These are phyloP conservation scores for Pseudopediastrum boryanum DNA, from an alignment of 139 green algal genomes.

Conservation along the genomic window DNA sequence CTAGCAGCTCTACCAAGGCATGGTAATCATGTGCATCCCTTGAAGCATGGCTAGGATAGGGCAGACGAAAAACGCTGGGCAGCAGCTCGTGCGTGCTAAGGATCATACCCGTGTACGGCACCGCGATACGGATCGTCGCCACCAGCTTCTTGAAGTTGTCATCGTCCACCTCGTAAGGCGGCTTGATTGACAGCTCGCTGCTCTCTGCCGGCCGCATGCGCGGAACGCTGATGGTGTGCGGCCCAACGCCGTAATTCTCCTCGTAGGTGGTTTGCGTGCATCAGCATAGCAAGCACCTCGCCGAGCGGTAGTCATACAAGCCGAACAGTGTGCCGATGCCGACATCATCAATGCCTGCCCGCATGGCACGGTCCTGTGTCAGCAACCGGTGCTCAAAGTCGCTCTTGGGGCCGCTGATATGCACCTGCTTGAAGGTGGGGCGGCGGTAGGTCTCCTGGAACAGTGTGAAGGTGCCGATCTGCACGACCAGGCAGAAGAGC, in stretches of 20 bases:
- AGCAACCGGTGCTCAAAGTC: conserved; percentile 72
- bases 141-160: conserved; percentile 76
- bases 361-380: conserved; percentile 68
- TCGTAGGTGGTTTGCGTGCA: conserved; percentile 76
- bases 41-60: too few relatives aligned
- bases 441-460: conserved; percentile 77
- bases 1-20: too few relatives aligned
- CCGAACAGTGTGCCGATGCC: conserved; percentile 74
- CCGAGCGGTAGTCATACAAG: conserved; percentile 73
- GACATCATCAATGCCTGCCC: conserved; percentile 72
- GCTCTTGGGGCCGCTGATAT: conserved; percentile 67
- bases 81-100: conserved; percentile 71
- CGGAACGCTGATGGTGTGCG: conserved; percentile 72
- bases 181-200: conserved; percentile 56
- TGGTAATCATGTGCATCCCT: too few relatives aligned
- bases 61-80: too few relatives aligned
- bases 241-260: conserved; percentile 64
- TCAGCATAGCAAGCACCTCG: conserved; percentile 66
- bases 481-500: too few relatives aligned
- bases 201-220: conserved; percentile 73
- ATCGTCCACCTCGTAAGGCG: conserved; percentile 55
- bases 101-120: conserved; percentile 82
- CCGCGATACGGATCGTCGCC: conserved; percentile 69
- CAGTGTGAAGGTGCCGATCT: conserved; percentile 76
- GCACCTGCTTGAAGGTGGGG: conserved; percentile 67